Evolutionary conservation across 371 early-diverging fungal species (phyloP), one percentile per base, ranked within the genome.

Genomic region (Mucor velutinosus): DNA sequence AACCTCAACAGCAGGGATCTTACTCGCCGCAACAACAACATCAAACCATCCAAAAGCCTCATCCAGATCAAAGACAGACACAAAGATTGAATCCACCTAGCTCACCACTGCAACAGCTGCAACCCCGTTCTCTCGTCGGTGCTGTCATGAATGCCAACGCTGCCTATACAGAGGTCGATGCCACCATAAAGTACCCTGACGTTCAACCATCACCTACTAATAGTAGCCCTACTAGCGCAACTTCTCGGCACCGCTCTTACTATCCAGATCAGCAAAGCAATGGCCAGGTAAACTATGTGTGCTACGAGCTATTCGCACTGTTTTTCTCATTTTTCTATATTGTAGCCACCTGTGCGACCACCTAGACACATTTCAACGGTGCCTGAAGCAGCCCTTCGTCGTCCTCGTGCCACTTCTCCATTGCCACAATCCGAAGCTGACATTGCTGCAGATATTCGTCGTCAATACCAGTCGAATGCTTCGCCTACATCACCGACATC

Each of bases 321-420:
- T 19, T 45, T 25, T 53, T 39, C 30, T 23, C 49, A 21, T 23
- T 21, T 51, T 49, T 49, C 8, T 7, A 32, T 56, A 27, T 10
- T 32, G 41, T 62, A 68, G 70, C 71, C 68, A 29, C 69, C 73
- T 58, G 65, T 32, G 41, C 66, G 77, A 68, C 81, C 80, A 43
- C 80, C 78, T 15, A 67, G 84, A 19, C 82, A 81, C 58, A 77
- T 75, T 17, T 81, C 81, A 10, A 70, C 78, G 32, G 76, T 84
- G 1, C 82, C 84, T 21, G 77, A 80, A 57, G 84, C 82, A 12
- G 84, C 79, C 6, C 71, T 80, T 35, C 72, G 80, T 30, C 78
- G 84, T n/a, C 82, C 80, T 32, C 70, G 80, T 10, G 74, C 80
- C n/a, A 70, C 84, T 2, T 65, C 76, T 53, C 84, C 82, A 17